These are phyloP conservation scores for Ulota crispa DNA, from an alignment of 225 moss, liverwort and hornwort species.

Conservation along the genomic window DNA sequence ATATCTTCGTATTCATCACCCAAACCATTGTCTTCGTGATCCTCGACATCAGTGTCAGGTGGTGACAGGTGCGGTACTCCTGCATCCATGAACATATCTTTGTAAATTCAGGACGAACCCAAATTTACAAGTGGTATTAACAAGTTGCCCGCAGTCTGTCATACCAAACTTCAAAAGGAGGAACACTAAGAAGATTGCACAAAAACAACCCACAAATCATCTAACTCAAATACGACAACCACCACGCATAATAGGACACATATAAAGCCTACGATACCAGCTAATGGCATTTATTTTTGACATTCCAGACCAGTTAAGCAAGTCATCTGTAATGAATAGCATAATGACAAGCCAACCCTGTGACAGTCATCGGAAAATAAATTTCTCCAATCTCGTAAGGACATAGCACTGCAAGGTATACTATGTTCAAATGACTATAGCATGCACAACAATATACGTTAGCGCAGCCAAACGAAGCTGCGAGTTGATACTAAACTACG, in stretches of 20 bases:
- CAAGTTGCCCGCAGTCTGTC: conserved; percentile 39
- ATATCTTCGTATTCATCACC: conserved; percentile 97
- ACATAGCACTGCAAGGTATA: neutral
- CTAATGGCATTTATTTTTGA: neutral
- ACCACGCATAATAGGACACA: neutral
- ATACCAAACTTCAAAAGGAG: conserved; percentile 29
- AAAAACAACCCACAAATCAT: neutral
- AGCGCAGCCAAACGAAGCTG: neutral
- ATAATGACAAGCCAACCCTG: neutral
- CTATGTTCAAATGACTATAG: neutral
- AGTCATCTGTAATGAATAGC: neutral
- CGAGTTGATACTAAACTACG: neutral
- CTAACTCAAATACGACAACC: neutral
- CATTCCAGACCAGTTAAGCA: neutral
- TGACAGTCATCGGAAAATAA: neutral
- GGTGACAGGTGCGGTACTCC: conserved; percentile 94
- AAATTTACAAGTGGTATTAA: conserved; percentile 74
- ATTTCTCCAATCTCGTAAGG: neutral
- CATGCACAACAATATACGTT: neutral
- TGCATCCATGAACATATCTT: conserved; percentile 74
- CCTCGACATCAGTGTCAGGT: conserved; percentile 95
- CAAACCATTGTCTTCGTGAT: conserved; percentile 90
- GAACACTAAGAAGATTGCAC: conserved; percentile 13
- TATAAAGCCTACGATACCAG: neutral
- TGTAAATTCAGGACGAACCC: conserved; percentile 78